phyloP scores from a whole-genome alignment of 2,329 filamentous ascomycete species.

The Hypoxylon sp. region DNA sequence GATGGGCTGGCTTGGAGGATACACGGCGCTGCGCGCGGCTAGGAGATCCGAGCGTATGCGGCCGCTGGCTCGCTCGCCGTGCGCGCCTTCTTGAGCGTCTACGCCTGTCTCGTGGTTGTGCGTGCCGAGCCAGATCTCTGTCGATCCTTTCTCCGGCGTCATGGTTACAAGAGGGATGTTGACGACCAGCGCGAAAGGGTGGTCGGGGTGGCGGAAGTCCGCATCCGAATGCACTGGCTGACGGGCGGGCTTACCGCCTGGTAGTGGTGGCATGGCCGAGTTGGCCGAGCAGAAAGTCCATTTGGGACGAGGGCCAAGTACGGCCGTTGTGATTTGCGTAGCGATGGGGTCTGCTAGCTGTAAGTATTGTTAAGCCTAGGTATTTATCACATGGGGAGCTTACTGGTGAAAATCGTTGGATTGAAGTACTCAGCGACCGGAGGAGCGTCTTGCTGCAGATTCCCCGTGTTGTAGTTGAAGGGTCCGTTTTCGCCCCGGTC shows the following conservation, averaged over 20 bases:
- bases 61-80: slow-evolving; percentile 67
- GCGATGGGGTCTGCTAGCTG: slow-evolving; percentile 64
- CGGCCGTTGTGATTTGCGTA: slow-evolving; percentile 68
- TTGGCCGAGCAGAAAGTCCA: slow-evolving; percentile 73
- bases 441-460: slow-evolving; percentile 73
- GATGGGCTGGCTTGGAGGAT: slow-evolving; percentile 65
- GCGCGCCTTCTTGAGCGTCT: slow-evolving; percentile 62
- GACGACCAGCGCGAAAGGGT: slow-evolving; percentile 69
- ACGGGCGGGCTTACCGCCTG: slow-evolving; percentile 57
- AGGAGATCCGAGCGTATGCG: slow-evolving; percentile 62
- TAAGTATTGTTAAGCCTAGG: neutral
- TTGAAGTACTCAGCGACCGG: slow-evolving; percentile 65
- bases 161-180: slow-evolving; percentile 68
- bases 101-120: slow-evolving; percentile 56
- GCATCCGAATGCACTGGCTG: slow-evolving; percentile 73
- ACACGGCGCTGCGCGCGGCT: slow-evolving; percentile 54
- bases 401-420: slow-evolving; percentile 68
- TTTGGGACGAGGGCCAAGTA: slow-evolving; percentile 68
- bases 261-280: slow-evolving; percentile 66
- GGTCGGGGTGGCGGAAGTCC: slow-evolving; percentile 68
- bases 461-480: slow-evolving; percentile 75
- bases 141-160: slow-evolving; percentile 67
- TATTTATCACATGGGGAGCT: neutral
- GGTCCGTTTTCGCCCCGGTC: slow-evolving; percentile 67
- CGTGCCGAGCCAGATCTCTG: slow-evolving; percentile 73